phyloP scores from a whole-genome alignment of 1,284 basidiomycete species.

The Ustilago tritici region DNA sequence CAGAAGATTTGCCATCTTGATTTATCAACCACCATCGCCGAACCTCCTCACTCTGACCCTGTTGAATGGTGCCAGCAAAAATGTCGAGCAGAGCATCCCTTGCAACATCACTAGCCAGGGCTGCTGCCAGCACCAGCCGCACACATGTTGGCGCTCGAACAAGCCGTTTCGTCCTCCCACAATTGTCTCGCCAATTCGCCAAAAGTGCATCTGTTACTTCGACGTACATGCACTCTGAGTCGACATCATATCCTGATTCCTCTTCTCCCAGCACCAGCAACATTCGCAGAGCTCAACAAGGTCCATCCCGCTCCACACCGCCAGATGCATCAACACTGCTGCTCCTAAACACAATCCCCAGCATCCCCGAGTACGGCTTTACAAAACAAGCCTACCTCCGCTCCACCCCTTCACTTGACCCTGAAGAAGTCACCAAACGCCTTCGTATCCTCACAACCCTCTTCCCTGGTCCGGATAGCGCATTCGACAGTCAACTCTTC shows the following conservation, averaged over 20 bases:
- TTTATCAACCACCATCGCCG: background rate
- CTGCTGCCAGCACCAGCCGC: background rate
- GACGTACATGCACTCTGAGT: background rate
- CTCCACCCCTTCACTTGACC: slow-evolving; percentile 4
- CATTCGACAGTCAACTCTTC: slow-evolving; percentile 21
- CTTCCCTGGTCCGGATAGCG: slow-evolving; percentile 25
- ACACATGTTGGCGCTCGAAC: background rate
- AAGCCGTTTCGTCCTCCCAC: background rate
- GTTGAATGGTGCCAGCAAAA: no score
- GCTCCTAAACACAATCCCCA: slow-evolving; percentile 13
- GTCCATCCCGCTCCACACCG: background rate
- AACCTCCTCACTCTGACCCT: no score
- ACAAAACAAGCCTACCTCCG: slow-evolving; percentile 19
- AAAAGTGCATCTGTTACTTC: background rate
- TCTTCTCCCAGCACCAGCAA: background rate
- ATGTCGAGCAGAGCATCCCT: background rate
- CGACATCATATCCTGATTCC: background rate
- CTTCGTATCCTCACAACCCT: slow-evolving; percentile 16
- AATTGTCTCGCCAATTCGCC: background rate
- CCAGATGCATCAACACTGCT: slow-evolving; percentile 13
- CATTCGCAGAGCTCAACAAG: background rate
- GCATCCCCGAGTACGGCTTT: slow-evolving; percentile 29
- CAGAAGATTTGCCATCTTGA: background rate
- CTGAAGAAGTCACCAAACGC: slow-evolving; percentile 1
- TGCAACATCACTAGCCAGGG: background rate